Base-by-base conservation (phyloP, 225 moss, liverwort and hornwort species). In the Marchantia paleacea region DNA sequence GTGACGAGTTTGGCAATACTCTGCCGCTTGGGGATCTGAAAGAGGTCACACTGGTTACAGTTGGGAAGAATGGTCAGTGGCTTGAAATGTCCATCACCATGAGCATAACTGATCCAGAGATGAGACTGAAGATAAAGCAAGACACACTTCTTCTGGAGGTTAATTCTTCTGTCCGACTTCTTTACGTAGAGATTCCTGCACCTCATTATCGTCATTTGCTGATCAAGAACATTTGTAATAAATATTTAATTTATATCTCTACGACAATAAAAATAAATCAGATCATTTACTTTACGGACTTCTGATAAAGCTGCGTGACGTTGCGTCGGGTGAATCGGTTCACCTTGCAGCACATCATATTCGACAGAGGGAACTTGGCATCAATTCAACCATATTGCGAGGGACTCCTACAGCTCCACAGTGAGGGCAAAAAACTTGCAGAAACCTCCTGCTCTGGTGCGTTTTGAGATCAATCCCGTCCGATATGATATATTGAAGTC, bases 61-160 rank as follows among this genome's bases (percentile, higher is more conserved):
- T 53, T 24, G 73, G 73, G 0, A 73, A 9, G 53, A 22, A 73
- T 22, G 73, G 51, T 20, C 31, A 73, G 26, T 73, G 51, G 51
- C 73, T 73, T 53, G 53, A 52, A 1, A 73, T 73, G 73, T 73
- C 73, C 50, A 73, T 39, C 18, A 73, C 51, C 20, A 22, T 12
- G 16, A 24, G 25, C 11, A 52, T 52, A 73, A 16, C 73, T 10
- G 73, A 50, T 22, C 73, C 53, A 9, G 52, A 53, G 30, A 53
- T 53, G 11, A 7, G 3, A 7, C 16, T 47, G 19, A 51, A 50
- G 18, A 8, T 7, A 72, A 51, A 28, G 16, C 19, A 50, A 72
- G 28, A 39, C 72, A 51, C 11, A 7, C 15, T 72, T 8, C 18
- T 72, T 4, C 11, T 72, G 16, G 47, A 72, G 72, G 72, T 72